Conservation (phyloP, 2,329 filamentous ascomycete species). For the Penicillium sp. region DNA sequence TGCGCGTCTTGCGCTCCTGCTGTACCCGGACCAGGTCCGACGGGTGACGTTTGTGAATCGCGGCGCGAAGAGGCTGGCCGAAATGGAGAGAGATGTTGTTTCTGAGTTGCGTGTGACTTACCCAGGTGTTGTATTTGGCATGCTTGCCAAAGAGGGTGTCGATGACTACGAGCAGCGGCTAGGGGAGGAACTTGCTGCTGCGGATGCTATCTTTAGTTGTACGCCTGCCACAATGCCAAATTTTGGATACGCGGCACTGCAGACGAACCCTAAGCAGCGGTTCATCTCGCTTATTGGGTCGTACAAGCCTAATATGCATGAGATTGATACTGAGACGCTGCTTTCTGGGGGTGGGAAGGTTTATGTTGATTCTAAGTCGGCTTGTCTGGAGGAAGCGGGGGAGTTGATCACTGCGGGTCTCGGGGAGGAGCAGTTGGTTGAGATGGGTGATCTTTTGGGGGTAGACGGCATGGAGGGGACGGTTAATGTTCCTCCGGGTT, state of each 20-base stretch:
- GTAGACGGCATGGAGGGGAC: conserved; percentile 8
- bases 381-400: conserved; percentile 47
- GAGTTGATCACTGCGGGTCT: conserved; percentile 46
- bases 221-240: conserved; percentile 48
- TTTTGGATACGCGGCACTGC: conserved; percentile 41
- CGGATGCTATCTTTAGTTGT: conserved; percentile 51
- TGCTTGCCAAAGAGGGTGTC: conserved; percentile 62
- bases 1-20: conserved; percentile 51
- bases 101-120: conserved; percentile 36
- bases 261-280: conserved; percentile 35
- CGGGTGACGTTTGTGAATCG: conserved; percentile 78
- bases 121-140: conserved; percentile 32
- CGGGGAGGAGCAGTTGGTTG: conserved; percentile 38
- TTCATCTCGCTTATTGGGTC: conserved; percentile 55
- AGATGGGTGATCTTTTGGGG: conserved; percentile 43
- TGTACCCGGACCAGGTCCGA: conserved; percentile 45
- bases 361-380: conserved; percentile 60
- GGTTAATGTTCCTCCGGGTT: conserved; percentile 29
- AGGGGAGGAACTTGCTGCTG: conserved; percentile 27
- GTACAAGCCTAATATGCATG: conserved; percentile 54
- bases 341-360: conserved; percentile 62
- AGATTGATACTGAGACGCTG: conserved; percentile 47
- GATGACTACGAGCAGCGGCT: conserved; percentile 44
- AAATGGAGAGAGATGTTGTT: conserved; percentile 34
- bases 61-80: conserved; percentile 56